phyloP scores from a whole-genome alignment of 805 yeast genomes.

The Candida insectalens region DNA sequence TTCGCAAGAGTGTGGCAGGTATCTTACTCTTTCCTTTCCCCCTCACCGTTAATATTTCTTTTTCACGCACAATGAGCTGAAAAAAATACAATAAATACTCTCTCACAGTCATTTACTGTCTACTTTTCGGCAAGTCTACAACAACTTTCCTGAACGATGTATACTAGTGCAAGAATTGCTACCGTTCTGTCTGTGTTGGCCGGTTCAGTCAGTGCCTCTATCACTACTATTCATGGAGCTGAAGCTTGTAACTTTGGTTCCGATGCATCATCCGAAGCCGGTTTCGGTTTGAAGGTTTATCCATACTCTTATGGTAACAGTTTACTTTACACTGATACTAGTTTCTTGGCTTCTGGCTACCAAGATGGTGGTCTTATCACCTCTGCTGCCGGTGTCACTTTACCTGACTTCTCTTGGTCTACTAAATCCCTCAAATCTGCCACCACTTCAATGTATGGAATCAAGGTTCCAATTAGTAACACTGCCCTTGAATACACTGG shows the following conservation, averaged over 20 bases:
- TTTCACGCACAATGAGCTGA: too few relatives aligned
- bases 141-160: too few relatives aligned
- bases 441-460: not conserved
- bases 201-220: too few relatives aligned
- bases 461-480: not conserved
- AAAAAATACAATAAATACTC: too few relatives aligned
- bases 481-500: constrained; percentile 3
- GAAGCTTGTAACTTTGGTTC: constrained; percentile 4
- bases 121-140: too few relatives aligned
- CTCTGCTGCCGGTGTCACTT: constrained; percentile 3
- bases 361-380: constrained; percentile 1
- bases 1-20: too few relatives aligned
- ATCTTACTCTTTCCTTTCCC: too few relatives aligned
- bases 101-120: too few relatives aligned
- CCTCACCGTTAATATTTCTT: too few relatives aligned
- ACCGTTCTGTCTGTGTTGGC: too few relatives aligned
- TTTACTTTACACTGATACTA: constrained; percentile 3
- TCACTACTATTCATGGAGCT: not conserved
- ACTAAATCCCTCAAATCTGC: not conserved
- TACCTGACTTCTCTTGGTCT: constrained; percentile 3
- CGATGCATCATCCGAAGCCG: constrained; percentile 1
- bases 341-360: constrained; percentile 5
- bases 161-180: too few relatives aligned
- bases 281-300: constrained; percentile 7
- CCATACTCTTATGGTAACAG: constrained; percentile 3